Evolutionary conservation across 306 rosid genomes (phyloP).

Genomic region (Adenanthera pavonina): DNA sequence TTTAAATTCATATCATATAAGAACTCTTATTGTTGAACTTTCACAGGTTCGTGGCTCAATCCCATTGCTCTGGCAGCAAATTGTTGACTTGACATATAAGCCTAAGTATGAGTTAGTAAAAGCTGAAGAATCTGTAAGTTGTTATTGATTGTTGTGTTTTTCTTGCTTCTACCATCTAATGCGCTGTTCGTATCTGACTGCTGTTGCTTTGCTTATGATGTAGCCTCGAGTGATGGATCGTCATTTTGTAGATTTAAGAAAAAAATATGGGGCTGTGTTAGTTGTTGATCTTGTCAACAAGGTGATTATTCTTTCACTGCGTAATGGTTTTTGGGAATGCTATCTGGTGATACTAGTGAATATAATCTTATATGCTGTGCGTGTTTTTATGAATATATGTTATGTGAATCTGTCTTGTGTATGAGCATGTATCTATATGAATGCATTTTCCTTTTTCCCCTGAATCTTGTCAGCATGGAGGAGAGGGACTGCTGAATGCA

Average conservation of each 20-base stretch:
- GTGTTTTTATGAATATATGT: not conserved
- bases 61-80: slow-evolving; percentile 90
- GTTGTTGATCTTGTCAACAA: slow-evolving; percentile 90
- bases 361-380: slow-evolving; percentile 18
- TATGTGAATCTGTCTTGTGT: not conserved
- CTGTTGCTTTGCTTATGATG: slow-evolving; percentile 45
- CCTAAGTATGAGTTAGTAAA: slow-evolving; percentile 81
- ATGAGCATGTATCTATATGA: slow-evolving; percentile 36
- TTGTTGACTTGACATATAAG: slow-evolving; percentile 94
- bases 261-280: slow-evolving; percentile 89
- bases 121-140: slow-evolving; percentile 87
- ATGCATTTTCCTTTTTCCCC: slow-evolving; percentile 41
- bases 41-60: slow-evolving; percentile 92
- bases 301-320: slow-evolving; percentile 53
- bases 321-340: slow-evolving; percentile 24
- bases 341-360: slow-evolving; percentile 34
- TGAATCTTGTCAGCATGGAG: slow-evolving; percentile 79
- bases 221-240: slow-evolving; percentile 86
- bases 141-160: slow-evolving; percentile 39
- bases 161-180: slow-evolving; percentile 20
- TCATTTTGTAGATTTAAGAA: slow-evolving; percentile 92
- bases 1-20: slow-evolving; percentile 23
- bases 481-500: slow-evolving; percentile 87
- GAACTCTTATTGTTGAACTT: slow-evolving; percentile 39
- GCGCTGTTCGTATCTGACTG: slow-evolving; percentile 46